Base-by-base conservation (phyloP, 1,139 yeast species). In the Trichomonascaceae sp. region DNA sequence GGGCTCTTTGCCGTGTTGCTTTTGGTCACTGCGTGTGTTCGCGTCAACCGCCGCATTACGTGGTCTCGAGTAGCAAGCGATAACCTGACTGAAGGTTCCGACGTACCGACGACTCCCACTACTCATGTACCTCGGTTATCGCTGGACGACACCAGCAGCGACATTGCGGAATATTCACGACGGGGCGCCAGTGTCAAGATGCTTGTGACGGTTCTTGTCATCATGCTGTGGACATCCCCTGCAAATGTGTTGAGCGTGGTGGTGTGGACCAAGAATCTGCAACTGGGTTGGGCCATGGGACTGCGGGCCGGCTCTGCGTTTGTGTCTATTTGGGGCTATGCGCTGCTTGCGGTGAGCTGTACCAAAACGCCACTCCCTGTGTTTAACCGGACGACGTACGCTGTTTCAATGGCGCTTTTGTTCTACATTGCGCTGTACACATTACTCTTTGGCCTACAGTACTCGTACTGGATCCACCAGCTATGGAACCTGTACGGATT, bases 251-350 rank as follows among this genome's bases (percentile, higher is more conserved):
- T 61, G 1, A 39, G 51, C 11, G 43, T 57, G 16, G 43, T 52
- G 5, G 62, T 57, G 9, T 57, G 60, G 60, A 35, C 50, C 11
- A 56, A 52, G 29, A 54, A 56, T 30, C 34, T 57, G 26, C 32
- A 47, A 5, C 43, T 46, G 13, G 44, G 45, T 17, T 52, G 57
- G 57, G 39, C 39, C 27, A 44, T 50, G 32, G 50, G 56, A 4
- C 49, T 53, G 31, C 40, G 50, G 16, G 44, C 52, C 11, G 50
- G 50, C 35, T 52, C 51, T 35, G 51, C 48, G 33, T 34, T 54
- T 16, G 37, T 57, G 13, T 48, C 59, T 4, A 42, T 57, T 17
- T 39, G 48, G 29, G 62, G 62, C 2, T 47, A 49, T 18, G 38
- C 56, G 13, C 34, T 52, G 25, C 40, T 57, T 26, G 50, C 49